phyloP scores from a whole-genome alignment of 352 stramenopile genomes.

The Pelagophyceae sp. region DNA sequence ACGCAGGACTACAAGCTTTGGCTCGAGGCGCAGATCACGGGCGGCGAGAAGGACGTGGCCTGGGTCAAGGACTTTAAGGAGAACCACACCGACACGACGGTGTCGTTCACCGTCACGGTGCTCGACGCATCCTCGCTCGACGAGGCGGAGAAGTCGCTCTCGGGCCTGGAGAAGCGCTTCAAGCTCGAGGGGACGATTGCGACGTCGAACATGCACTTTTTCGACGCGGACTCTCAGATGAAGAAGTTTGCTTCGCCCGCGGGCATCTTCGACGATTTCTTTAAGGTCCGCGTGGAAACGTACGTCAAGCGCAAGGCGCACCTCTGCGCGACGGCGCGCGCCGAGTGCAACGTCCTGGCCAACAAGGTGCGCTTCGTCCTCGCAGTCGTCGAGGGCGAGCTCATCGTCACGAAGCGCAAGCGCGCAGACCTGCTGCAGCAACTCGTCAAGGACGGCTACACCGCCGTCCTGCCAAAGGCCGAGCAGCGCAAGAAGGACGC shows the following conservation, averaged over 20 bases:
- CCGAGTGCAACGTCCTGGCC: slow-evolving; percentile 53
- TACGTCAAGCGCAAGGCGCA: slow-evolving; percentile 70
- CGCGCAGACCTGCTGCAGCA: slow-evolving; percentile 59
- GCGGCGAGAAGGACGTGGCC: slow-evolving; percentile 59
- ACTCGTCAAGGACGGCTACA: slow-evolving; percentile 57
- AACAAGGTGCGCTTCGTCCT: slow-evolving; percentile 96
- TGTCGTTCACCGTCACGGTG: slow-evolving; percentile 66
- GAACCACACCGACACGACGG: slow-evolving; percentile 86
- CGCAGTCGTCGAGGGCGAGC: slow-evolving; percentile 78
- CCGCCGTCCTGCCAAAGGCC: slow-evolving; percentile 44
- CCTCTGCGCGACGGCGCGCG: slow-evolving; percentile 44
- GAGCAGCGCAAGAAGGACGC: slow-evolving; percentile 36
- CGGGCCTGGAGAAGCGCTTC: slow-evolving; percentile 74
- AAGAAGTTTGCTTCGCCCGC: slow-evolving; percentile 75
- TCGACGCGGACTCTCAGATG: slow-evolving; percentile 69
- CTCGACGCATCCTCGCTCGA: slow-evolving; percentile 53
- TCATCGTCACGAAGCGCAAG: slow-evolving; percentile 77
- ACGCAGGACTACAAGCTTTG: slow-evolving; percentile 98
- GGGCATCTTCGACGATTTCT: slow-evolving; percentile 86
- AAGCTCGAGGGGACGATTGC: slow-evolving; percentile 85
- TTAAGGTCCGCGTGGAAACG: slow-evolving; percentile 70
- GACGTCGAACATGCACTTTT: slow-evolving; percentile 95
- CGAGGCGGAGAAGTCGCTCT: slow-evolving; percentile 62
- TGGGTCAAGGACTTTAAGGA: slow-evolving; percentile 80
- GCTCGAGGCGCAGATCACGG: slow-evolving; percentile 78